phyloP scores from a whole-genome alignment of 495 filamentous ascomycete genomes.

The Hypoxylon lienhwacheense region DNA sequence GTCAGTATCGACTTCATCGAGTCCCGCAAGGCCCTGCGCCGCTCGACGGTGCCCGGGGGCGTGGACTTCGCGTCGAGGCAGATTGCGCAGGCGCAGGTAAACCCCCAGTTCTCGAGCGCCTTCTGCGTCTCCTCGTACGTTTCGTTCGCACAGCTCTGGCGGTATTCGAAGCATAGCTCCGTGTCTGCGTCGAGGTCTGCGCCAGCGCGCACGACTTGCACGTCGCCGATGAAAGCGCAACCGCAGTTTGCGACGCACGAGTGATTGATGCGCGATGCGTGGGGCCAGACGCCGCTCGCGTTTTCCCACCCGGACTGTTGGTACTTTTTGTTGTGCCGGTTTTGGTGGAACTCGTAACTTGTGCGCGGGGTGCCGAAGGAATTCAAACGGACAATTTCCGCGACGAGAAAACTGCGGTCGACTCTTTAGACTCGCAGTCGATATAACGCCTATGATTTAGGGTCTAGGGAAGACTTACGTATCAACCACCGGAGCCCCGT shows the following conservation, averaged over 20 bases:
- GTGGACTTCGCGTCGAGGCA: conserved; percentile 39
- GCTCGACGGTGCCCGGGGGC: not conserved
- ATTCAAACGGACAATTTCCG: conserved; percentile 47
- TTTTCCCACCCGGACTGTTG: conserved; percentile 5
- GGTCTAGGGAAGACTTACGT: conserved; percentile 45
- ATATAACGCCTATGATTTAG: not conserved
- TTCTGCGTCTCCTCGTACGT: conserved; percentile 16
- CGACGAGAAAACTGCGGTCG: conserved; percentile 43
- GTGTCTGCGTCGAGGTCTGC: conserved; percentile 44
- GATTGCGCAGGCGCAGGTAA: conserved; percentile 46
- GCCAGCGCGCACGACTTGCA: conserved; percentile 59
- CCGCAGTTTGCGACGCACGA: conserved; percentile 51
- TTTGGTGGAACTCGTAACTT: conserved; percentile 10
- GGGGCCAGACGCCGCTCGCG: conserved; percentile 50
- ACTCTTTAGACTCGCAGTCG: conserved; percentile 1
- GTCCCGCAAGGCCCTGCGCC: not conserved
- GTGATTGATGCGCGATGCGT: conserved; percentile 60
- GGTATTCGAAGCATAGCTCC: conserved; percentile 21
- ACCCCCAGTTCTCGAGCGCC: conserved; percentile 46
- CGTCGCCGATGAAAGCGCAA: conserved; percentile 60
- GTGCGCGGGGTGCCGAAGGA: conserved; percentile 46
- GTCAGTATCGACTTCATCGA: not conserved
- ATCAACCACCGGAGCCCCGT: conserved; percentile 52
- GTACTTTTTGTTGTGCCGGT: not conserved
- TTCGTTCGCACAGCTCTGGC: conserved; percentile 25